Evolutionary conservation across 768 basidiomycete genomes (phyloP), one percentile per base, ranked within the genome.

Genomic region (Antrodiella citrinella): DNA sequence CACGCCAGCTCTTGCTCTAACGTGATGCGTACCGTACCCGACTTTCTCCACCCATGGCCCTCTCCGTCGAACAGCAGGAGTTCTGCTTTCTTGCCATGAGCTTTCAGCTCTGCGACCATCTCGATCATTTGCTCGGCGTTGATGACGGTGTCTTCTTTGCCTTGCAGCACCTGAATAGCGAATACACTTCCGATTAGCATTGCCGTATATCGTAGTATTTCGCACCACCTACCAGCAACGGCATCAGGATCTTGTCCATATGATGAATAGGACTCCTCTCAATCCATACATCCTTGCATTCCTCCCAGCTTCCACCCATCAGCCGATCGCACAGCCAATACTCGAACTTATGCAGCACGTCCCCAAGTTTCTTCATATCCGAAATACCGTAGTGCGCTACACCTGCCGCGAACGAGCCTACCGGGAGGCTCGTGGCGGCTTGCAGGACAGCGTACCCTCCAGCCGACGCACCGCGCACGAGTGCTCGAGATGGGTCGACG

Each of bases 321-420:
- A 90, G 69, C 59, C 77, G 78, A 50, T 73, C 69, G 57, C 80
- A 62, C 59, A 83, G 84, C 44, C 67, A 65, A 40, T 73, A 72
- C 62, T 84, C 80, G 47, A 84, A 85, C 62, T 86, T 91, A 68
- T 91, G 86, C 4, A 84, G 83, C 51, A 79, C 77, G 39, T 75
- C 69, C 2, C 71, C 75, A 4, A 91, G 70, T 44, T 63, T 69
- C 10, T 62, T 62, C 26, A 91, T 64, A 57, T 89, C 82, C 0
- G 81, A 81, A 41, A 91, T 69, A 0, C 90, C 89, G 56, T 73
- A 92, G 15, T 66, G 68, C 0, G 80, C 81, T 1, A 80, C 73
- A 0, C 77, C 84, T 0, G 80, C 85, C 0, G 84, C 76, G 55
- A 84, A 87, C 21, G 71, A 64, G 10, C 69, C 66, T 23, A 65